Conservation (phyloP, 164 flowering plant species). For the Umbilicus rupestris region DNA sequence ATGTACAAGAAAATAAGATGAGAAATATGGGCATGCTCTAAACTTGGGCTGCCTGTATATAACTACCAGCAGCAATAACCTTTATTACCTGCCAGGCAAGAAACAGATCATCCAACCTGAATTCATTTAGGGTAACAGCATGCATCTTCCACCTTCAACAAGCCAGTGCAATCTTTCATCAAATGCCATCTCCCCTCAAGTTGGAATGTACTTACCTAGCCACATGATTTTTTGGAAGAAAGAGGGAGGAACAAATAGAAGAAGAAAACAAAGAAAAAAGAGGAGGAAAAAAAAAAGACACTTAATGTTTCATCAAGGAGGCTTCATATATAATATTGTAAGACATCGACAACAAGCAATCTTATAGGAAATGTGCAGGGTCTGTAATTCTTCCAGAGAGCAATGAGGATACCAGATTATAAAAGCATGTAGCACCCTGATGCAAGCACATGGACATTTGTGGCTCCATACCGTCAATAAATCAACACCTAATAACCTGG, state of each 20-base stretch:
- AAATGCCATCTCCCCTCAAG: slow-evolving; percentile 21
- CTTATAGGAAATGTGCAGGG: neutral
- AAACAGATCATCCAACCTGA: slow-evolving; percentile 19
- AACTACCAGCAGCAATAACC: neutral
- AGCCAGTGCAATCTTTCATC: slow-evolving; percentile 22
- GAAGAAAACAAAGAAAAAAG: too few relatives aligned
- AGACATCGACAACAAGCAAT: neutral
- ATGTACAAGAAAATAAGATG: neutral
- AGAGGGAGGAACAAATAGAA: slow-evolving; percentile 7
- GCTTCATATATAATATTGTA: neutral
- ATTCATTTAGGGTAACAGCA: slow-evolving; percentile 13
- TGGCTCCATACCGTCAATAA: slow-evolving; percentile 27
- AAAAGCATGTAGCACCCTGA: neutral
- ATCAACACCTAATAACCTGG: neutral
- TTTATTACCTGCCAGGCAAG: neutral
- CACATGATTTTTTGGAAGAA: slow-evolving; percentile 13
- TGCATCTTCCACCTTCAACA: neutral
- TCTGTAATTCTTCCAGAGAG: slow-evolving; percentile 1
- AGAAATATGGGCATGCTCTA: neutral
- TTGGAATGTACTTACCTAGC: slow-evolving; percentile 26
- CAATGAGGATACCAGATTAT: neutral
- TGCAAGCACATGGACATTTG: neutral
- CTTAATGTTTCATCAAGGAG: neutral
- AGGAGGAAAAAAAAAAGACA: slow-evolving; percentile 9
- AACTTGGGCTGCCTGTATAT: neutral